Evolutionary conservation across 306 rosid genomes (phyloP).

Genomic region (Castanea mollissima): DNA sequence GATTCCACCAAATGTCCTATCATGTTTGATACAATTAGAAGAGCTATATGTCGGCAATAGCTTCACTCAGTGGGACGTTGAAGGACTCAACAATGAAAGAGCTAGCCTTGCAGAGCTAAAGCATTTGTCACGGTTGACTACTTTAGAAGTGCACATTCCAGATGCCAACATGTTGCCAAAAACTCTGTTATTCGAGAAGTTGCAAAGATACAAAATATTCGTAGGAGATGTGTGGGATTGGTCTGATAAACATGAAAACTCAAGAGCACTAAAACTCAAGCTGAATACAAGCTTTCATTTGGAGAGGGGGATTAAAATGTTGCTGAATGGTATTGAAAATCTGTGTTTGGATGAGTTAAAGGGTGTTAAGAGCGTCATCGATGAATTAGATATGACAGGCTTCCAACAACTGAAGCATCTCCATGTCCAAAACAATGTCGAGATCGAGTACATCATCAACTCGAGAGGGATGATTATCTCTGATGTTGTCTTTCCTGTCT

Average conservation of each 20-base stretch:
- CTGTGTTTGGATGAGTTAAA: too few species aligned
- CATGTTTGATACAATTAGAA: conserved; percentile 7
- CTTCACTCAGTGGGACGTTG: conserved; percentile 2
- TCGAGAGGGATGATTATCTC: too few species aligned
- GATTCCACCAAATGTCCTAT: conserved; percentile 10
- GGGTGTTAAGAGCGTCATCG: too few species aligned
- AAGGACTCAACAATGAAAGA: neutral
- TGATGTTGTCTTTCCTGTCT: too few species aligned
- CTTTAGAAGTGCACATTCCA: neutral
- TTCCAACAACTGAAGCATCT: too few species aligned
- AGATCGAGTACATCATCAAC: too few species aligned
- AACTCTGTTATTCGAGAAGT: neutral
- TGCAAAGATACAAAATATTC: neutral
- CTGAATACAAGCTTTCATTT: too few species aligned
- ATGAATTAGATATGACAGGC: too few species aligned
- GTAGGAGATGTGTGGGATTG: neutral
- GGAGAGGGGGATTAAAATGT: too few species aligned
- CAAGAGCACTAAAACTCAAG: too few species aligned
- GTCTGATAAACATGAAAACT: neutral
- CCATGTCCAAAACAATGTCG: too few species aligned
- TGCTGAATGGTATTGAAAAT: too few species aligned
- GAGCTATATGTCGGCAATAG: neutral
- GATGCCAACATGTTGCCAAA: neutral
- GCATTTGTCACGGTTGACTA: neutral
- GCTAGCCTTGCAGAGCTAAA: conserved; percentile 12